Percentiles rank a stretch among this genome's conserved stretches.
phyloP scores from a whole-genome alignment of 2,329 filamentous ascomycete species.

The Exserohilum turcica region DNA sequence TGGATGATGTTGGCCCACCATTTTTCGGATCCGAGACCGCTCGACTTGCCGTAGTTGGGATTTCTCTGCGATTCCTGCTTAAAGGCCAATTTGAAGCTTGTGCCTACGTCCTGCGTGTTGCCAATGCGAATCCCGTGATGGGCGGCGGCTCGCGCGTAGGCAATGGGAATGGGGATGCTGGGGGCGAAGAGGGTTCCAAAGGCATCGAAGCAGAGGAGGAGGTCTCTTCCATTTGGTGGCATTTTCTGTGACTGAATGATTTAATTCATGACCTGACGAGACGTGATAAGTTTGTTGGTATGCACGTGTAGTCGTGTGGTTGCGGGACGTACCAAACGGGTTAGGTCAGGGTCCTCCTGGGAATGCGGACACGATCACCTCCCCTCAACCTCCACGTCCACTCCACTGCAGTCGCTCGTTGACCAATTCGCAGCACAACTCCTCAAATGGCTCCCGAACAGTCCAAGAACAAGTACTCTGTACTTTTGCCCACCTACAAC shows the following conservation, averaged over 20 bases:
- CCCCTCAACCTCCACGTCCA: slow-evolving; percentile 19
- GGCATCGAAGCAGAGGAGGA: slow-evolving; percentile 67
- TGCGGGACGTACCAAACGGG: slow-evolving; percentile 28
- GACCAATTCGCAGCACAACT: slow-evolving; percentile 20
- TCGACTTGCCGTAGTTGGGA: slow-evolving; percentile 65
- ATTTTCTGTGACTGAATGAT: slow-evolving; percentile 7
- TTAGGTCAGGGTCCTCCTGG: slow-evolving; percentile 21
- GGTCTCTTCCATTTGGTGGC: slow-evolving; percentile 44
- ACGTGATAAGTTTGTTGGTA: no score
- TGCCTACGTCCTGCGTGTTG: slow-evolving; percentile 44
- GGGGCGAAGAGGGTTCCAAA: slow-evolving; percentile 68
- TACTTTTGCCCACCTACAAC: slow-evolving; percentile 98
- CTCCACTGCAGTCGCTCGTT: slow-evolving; percentile 41
- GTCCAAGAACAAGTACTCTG: slow-evolving; percentile 82
- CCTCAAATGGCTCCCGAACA: slow-evolving; percentile 40
- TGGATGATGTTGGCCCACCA: slow-evolving; percentile 68
- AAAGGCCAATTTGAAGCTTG: slow-evolving; percentile 52
- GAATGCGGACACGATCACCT: slow-evolving; percentile 35
- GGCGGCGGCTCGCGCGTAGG: slow-evolving; percentile 61
- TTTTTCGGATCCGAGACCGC: slow-evolving; percentile 56
- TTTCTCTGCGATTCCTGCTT: slow-evolving; percentile 52
- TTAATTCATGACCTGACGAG: no score
- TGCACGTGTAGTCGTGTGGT: neutral
- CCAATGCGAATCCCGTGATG: slow-evolving; percentile 56
- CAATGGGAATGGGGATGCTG: slow-evolving; percentile 54